These are phyloP conservation scores for Hanseniaspora hatyaiensis DNA, from an alignment of 805 yeast genomes.

Conservation along the genomic window DNA sequence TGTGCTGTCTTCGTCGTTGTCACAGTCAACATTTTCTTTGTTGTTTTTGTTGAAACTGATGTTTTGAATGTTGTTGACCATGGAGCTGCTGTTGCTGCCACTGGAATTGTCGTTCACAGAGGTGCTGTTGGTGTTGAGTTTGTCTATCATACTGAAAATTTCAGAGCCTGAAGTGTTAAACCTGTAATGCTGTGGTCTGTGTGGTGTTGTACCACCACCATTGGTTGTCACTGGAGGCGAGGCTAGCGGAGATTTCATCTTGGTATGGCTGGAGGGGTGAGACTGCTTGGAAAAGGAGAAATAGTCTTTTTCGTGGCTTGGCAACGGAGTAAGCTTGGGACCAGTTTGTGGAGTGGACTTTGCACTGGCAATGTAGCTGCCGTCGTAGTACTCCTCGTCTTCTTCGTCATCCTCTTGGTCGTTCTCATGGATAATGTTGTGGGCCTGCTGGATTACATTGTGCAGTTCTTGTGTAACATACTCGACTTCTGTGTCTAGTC, in stretches of 20 bases:
- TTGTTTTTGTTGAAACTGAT: not conserved
- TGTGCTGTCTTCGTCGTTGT: too few relatives aligned
- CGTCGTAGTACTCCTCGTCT: conserved; percentile 4
- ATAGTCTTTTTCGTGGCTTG: conserved; percentile 9
- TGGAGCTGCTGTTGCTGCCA: not conserved
- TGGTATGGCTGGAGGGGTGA: not conserved
- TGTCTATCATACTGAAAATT: conserved; percentile 8
- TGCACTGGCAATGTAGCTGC: not conserved
- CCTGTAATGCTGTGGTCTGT: conserved; percentile 11
- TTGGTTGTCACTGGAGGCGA: not conserved
- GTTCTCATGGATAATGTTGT: conserved; percentile 8
- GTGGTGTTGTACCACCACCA: not conserved
- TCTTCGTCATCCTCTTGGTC: conserved; percentile 3
- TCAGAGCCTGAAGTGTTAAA: conserved; percentile 9
- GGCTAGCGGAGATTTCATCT: not conserved
- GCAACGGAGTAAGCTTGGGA: conserved; percentile 4
- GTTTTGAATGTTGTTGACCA: not conserved
- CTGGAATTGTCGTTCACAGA: not conserved
- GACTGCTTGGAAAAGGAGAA: not conserved
- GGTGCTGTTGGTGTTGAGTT: not conserved
- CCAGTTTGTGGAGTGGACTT: not conserved
- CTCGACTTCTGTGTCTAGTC: conserved; percentile 15
- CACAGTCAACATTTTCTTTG: not conserved
- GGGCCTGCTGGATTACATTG: conserved; percentile 9
- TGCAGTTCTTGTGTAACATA: conserved; percentile 15